Base-by-base conservation (phyloP, 345 rosid species). In the Camelina hispida region DNA sequence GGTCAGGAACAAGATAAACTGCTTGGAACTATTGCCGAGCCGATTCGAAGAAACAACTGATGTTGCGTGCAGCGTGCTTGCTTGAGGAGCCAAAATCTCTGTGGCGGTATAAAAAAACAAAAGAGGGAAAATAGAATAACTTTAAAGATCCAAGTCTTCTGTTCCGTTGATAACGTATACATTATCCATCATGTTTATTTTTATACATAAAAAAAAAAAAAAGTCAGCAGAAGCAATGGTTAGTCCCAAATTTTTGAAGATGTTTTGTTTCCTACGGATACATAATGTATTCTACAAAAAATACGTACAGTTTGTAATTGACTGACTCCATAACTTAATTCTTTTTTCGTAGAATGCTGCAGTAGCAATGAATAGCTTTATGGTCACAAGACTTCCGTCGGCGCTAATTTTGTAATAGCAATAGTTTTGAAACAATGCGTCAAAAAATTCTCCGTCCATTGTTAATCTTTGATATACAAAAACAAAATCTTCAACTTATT, bases 1-100 rank as follows among this genome's bases (percentile, higher is more conserved):
- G 44, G 9, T 47, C 72, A 48, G 30, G 78, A 74, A 65, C 78
- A 74, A 6, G 72, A 74, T 56, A 74, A 74, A 59, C 3, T 16
- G 43, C 66, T 66, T 50, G 78, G 78, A 50, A 74, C 61, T 47
- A 66, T 74, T 6, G 35, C 30, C n/a, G 78, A 74, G 20, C 74
- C 79, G 4, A 37, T 1, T 17, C 43, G 53, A 40, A 65, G 53
- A 69, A 53, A 71, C 60, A 69, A 56, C 15, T 66, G 59, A 70
- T 53, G 35, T 69, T 25, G 46, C 35, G 60, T 63, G 25, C 42
- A 17, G 46, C 35, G 60, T 63, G 25, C 42, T 63, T 77, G 65
- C 60, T 55, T 34, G 8, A 59, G 52, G 46, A 38, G 55, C 23
- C 12, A 47, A 25, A 53, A 9, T 9, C 59, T 74, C 51, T 46